Evolutionary conservation across 345 rosid species (phyloP), one percentile per base, ranked within the genome.

Genomic region (Salix udensis): DNA sequence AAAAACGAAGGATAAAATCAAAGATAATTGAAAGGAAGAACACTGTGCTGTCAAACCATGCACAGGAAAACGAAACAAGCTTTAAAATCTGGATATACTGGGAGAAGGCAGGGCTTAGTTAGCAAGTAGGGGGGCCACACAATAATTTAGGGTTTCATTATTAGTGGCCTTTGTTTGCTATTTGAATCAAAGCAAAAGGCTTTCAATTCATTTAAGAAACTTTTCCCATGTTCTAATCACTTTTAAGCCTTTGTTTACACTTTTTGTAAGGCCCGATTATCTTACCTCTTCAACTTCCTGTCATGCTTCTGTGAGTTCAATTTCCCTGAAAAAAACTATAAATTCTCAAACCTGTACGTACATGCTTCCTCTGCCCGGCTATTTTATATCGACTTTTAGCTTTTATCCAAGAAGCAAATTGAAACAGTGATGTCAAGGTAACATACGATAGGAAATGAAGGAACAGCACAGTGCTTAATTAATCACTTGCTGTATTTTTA

Each of bases 121-220:
- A 31, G 34, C 34, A 31, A 31, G 34, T 31, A 31, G 34, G 34
- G 34, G 34, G 34, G 34, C 34, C 34, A 31, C 34, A 31, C 67
- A 67, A 75, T 75, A 36, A 55, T 67, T 66, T 71, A 52, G 39
- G 55, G 65, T 53, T 16, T 50, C 46, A 52, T 52, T 66, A 15
- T 28, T 28, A 13, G 46, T 48, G 31, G 40, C 18, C 4, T 9
- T 61, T 36, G 53, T 28, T 30, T 30, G 18, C 42, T 73, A 7
- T 26, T 42, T 60, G 19, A 21, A 18, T 58, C 15, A 58, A 55
- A 55, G 62, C 28, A 55, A 3, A 58, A n/a, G 0, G 14, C 28
- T 58, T 58, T 58, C 0, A 58, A 58, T 23, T 0, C 23, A n/a
- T 18, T 2, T 19, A 2, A 19, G 19, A 1, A 52, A 52, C 58